Percentiles rank a stretch among this genome's conserved stretches.
Evolutionary conservation across 179 eudicot genomes (phyloP).

Genomic region (Silene noctiflora): DNA sequence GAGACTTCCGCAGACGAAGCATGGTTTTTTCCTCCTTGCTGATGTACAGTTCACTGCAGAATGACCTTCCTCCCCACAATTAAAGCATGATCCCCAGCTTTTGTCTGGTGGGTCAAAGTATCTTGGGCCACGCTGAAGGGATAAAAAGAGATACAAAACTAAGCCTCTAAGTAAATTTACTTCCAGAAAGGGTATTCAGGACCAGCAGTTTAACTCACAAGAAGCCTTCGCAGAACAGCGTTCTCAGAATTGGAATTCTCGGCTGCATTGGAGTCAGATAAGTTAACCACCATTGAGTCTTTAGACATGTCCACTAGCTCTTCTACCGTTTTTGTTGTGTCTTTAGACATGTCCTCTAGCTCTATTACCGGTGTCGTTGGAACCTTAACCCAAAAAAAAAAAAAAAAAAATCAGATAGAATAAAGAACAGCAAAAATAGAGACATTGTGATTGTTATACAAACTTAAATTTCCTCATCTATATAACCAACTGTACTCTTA

Average conservation of each 20-base stretch:
- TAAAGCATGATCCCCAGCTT: slow-evolving; percentile 91
- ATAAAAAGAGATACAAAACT: slow-evolving; percentile 36
- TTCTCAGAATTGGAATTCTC: slow-evolving; percentile 51
- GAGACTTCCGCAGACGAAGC: slow-evolving; percentile 90
- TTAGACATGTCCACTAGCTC: slow-evolving; percentile 21
- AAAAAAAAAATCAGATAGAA: neutral
- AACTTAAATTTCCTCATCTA: neutral
- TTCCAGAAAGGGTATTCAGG: slow-evolving; percentile 32
- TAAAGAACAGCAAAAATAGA: neutral
- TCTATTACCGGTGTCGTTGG: slow-evolving; percentile 26
- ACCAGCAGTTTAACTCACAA: slow-evolving; percentile 73
- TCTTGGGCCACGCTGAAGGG: slow-evolving; percentile 89
- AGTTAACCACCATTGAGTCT: slow-evolving; percentile 24
- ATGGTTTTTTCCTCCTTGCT: slow-evolving; percentile 83
- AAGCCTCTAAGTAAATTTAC: slow-evolving; percentile 36
- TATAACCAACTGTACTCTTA: neutral
- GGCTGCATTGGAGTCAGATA: slow-evolving; percentile 37
- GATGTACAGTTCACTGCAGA: slow-evolving; percentile 59
- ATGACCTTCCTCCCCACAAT: slow-evolving; percentile 98
- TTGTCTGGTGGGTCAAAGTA: slow-evolving; percentile 91
- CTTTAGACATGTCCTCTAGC: slow-evolving; percentile 21
- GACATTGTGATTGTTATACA: neutral
- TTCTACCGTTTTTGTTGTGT: slow-evolving; percentile 19
- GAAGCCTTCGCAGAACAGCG: slow-evolving; percentile 74
- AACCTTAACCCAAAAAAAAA: slow-evolving; percentile 33